Conservation (phyloP, 2,329 filamentous ascomycete genomes). For the Bretziella fagacearum region DNA sequence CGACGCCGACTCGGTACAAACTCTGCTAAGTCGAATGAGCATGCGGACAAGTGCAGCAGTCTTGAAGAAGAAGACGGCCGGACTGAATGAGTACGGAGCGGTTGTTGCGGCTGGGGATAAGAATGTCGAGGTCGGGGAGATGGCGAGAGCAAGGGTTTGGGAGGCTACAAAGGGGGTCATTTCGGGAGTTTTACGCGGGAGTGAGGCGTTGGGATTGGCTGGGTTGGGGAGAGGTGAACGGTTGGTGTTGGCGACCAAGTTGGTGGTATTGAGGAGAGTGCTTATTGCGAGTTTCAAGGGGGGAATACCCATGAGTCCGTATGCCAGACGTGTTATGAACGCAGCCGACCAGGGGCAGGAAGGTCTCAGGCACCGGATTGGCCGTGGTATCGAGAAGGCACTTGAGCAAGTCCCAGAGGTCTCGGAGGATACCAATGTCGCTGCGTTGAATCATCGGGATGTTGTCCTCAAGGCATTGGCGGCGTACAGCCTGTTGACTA, state of each 20-base stretch:
- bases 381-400: constrained; percentile 52
- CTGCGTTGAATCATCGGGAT: constrained; percentile 22
- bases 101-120: constrained; percentile 17
- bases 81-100: constrained; percentile 25
- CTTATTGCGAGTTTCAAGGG: constrained; percentile 53
- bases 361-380: constrained; percentile 43
- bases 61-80: constrained; percentile 46
- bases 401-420: constrained; percentile 43
- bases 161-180: constrained; percentile 34
- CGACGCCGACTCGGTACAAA: constrained; percentile 60
- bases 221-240: constrained; percentile 28
- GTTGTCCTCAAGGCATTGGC: constrained; percentile 57
- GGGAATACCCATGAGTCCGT: constrained; percentile 25
- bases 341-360: constrained; percentile 46
- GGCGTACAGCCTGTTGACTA: constrained; percentile 68
- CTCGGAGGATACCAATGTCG: constrained; percentile 16
- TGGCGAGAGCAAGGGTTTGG: constrained; percentile 33
- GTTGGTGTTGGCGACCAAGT: constrained; percentile 46
- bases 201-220: constrained; percentile 17
- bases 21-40: constrained; percentile 53
- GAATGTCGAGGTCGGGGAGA: constrained; percentile 18
- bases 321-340: constrained; percentile 31
- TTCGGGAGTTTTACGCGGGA: constrained; percentile 31
- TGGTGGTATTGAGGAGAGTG: constrained; percentile 58
- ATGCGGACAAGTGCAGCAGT: constrained; percentile 57